Evolutionary conservation across 257 asterid genomes (phyloP).

Genomic region (Thymus mandschuricus): DNA sequence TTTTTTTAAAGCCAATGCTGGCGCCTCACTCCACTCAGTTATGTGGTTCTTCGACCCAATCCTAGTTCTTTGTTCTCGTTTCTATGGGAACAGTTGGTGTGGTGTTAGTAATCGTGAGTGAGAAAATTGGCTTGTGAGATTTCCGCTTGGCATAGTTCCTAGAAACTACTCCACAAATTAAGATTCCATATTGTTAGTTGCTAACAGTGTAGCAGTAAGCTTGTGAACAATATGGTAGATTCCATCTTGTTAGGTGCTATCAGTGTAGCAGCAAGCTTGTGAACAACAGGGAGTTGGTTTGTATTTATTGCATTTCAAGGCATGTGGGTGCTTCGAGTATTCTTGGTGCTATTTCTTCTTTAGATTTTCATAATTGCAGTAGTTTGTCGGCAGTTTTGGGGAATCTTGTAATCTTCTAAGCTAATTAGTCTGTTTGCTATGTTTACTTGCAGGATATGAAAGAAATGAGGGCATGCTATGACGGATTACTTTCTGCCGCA

Average conservation of each 20-base stretch:
- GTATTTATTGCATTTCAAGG: neutral
- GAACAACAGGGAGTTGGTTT: neutral
- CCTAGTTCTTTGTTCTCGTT: neutral
- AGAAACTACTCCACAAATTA: neutral
- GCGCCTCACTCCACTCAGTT: slow-evolving; percentile 27
- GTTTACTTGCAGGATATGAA: slow-evolving; percentile 72
- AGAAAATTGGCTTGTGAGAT: neutral
- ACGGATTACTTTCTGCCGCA: slow-evolving; percentile 91
- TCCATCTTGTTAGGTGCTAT: slow-evolving; percentile 16
- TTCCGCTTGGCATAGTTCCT: neutral
- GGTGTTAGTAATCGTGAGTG: slow-evolving; percentile 1
- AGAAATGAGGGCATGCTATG: slow-evolving; percentile 87
- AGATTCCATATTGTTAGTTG: neutral
- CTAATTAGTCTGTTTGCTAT: slow-evolving; percentile 15
- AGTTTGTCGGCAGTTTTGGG: slow-evolving; percentile 11
- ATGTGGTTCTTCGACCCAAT: slow-evolving; percentile 7
- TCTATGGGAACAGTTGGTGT: neutral
- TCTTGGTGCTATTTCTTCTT: slow-evolving; percentile 22
- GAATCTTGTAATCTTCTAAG: neutral
- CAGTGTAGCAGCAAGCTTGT: neutral
- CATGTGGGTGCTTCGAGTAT: neutral
- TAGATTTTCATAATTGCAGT: slow-evolving; percentile 8
- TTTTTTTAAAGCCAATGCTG: slow-evolving; percentile 33
- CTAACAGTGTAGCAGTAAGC: no score
- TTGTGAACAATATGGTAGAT: neutral